Evolutionary conservation across 179 eudicot species (phyloP).

Genomic region (Nepenthes alata): DNA sequence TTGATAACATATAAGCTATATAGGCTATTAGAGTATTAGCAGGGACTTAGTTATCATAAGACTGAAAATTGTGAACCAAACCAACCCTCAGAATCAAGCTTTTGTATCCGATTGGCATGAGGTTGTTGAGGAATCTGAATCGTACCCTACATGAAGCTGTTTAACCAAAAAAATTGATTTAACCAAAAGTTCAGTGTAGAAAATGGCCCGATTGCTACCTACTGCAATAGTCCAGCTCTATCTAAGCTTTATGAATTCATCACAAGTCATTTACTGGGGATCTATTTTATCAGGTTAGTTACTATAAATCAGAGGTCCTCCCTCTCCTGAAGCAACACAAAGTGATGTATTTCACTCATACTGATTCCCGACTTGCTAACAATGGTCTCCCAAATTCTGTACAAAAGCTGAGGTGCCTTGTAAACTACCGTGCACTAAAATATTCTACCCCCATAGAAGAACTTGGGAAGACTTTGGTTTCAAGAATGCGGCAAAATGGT

Average conservation of each 20-base stretch:
- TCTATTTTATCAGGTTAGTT: conserved; percentile 50
- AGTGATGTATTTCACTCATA: conserved; percentile 85
- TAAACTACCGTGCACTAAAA: conserved; percentile 73
- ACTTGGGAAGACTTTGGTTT: conserved; percentile 63
- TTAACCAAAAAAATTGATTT: too few relatives aligned
- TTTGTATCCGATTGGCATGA: too few relatives aligned
- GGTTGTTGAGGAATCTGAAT: too few relatives aligned
- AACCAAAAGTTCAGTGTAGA: too few relatives aligned
- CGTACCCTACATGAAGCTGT: too few relatives aligned
- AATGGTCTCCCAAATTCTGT: conserved; percentile 59
- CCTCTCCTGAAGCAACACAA: conserved; percentile 90
- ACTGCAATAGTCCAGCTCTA: background rate
- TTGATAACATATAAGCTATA: too few relatives aligned
- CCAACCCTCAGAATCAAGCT: too few relatives aligned
- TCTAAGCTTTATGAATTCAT: background rate
- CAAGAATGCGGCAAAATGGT: conserved; percentile 69
- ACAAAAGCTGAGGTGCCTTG: conserved; percentile 89
- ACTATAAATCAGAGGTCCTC: conserved; percentile 71
- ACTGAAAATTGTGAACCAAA: too few relatives aligned
- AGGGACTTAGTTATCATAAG: too few relatives aligned
- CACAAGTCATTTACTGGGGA: conserved; percentile 1
- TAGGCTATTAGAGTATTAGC: too few relatives aligned
- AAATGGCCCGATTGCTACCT: too few relatives aligned
- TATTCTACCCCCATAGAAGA: conserved; percentile 80
- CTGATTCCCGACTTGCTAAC: conserved; percentile 90